Evolutionary conservation across 257 asterid genomes (phyloP).

Genomic region (Salvia miltiorrhiza): DNA sequence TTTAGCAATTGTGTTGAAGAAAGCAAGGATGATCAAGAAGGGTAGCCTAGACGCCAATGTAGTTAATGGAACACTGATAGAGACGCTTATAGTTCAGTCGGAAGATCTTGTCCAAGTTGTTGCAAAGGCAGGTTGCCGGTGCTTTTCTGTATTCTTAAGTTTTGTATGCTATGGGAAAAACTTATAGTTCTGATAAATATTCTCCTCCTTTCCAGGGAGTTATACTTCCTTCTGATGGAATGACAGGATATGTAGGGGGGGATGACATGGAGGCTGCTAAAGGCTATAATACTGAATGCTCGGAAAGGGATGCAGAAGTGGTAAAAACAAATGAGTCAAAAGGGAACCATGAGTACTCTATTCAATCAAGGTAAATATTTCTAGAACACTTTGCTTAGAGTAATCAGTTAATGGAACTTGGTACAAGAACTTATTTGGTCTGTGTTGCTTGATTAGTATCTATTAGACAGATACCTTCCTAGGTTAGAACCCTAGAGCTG

Average conservation of each 20-base stretch:
- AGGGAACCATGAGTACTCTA: constrained; percentile 23
- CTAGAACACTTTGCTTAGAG: not conserved
- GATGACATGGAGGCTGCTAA: constrained; percentile 32
- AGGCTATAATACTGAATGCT: constrained; percentile 28
- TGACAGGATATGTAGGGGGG: constrained; percentile 37
- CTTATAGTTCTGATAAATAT: constrained; percentile 2
- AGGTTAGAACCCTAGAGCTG: not conserved
- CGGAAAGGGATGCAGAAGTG: constrained; percentile 33
- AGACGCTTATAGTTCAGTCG: constrained; percentile 64
- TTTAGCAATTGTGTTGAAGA: constrained; percentile 81
- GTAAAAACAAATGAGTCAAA: constrained; percentile 23
- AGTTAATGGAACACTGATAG: constrained; percentile 50
- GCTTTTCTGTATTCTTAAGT: constrained; percentile 16
- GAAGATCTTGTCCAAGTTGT: constrained; percentile 89
- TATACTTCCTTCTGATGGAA: constrained; percentile 50
- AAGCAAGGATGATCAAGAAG: constrained; percentile 70
- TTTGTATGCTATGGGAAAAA: not conserved
- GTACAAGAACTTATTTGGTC: not conserved
- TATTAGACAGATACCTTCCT: constrained; percentile 9
- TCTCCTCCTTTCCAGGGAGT: constrained; percentile 46
- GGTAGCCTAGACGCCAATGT: constrained; percentile 57
- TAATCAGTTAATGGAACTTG: not conserved
- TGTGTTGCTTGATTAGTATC: constrained; percentile 4
- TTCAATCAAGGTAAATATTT: constrained; percentile 38
- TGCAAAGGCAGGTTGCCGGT: constrained; percentile 57